These are phyloP conservation scores for Zangia roseola DNA, from an alignment of 768 basidiomycete genomes.

Conservation along the genomic window DNA sequence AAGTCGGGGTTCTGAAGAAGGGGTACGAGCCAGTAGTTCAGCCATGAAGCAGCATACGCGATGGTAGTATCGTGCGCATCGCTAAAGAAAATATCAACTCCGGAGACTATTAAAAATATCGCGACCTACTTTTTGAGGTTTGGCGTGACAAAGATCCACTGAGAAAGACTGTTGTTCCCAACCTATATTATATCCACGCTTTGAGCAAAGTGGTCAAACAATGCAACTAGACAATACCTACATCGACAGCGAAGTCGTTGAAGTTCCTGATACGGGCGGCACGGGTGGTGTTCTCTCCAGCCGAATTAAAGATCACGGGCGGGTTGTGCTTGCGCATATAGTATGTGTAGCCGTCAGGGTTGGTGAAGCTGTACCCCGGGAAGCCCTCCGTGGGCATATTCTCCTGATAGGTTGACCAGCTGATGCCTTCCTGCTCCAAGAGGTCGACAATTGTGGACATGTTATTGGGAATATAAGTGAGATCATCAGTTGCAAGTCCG, in stretches of 20 bases:
- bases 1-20: constrained; percentile 50
- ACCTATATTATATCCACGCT: constrained; percentile 9
- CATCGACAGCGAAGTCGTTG: constrained; percentile 58
- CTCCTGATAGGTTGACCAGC: constrained; percentile 64
- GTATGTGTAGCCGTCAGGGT: constrained; percentile 41
- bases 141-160: constrained; percentile 64
- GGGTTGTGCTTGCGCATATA: constrained; percentile 61
- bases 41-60: constrained; percentile 45
- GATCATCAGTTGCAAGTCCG: constrained; percentile 44
- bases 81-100: constrained; percentile 30
- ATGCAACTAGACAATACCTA: constrained; percentile 21
- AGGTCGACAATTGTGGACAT: constrained; percentile 60
- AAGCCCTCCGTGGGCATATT: constrained; percentile 53
- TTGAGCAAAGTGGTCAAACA: background rate
- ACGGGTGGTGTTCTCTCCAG: constrained; percentile 43
- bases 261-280: constrained; percentile 52
- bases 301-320: constrained; percentile 48
- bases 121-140: constrained; percentile 41
- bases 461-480: constrained; percentile 38
- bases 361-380: constrained; percentile 37
- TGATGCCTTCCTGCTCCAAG: constrained; percentile 53
- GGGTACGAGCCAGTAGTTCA: constrained; percentile 50
- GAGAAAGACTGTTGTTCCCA: constrained; percentile 46
- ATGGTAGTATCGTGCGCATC: constrained; percentile 62
- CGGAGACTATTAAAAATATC: background rate